Evolutionary conservation across 2,329 filamentous ascomycete genomes (phyloP).

Genomic region (Knufia fluminis): DNA sequence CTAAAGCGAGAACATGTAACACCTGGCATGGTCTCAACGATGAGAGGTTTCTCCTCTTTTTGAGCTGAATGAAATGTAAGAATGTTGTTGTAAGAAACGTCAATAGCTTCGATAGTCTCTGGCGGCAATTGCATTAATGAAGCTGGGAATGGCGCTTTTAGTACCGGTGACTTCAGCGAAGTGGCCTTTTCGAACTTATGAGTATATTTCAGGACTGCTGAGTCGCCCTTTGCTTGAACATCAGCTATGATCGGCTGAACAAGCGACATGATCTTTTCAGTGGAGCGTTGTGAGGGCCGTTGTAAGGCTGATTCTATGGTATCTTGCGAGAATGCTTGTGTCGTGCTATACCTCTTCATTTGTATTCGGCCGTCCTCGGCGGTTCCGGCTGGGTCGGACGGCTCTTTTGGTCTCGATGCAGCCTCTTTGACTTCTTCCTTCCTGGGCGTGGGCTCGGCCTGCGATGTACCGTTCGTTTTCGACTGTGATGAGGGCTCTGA

Average conservation of each 20-base stretch:
- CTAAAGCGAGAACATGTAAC: slow-evolving; percentile 90
- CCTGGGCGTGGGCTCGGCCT: slow-evolving; percentile 4
- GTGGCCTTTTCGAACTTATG: slow-evolving; percentile 98
- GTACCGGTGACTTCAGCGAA: slow-evolving; percentile 75
- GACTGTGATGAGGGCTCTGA: slow-evolving; percentile 38
- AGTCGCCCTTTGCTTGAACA: slow-evolving; percentile 73
- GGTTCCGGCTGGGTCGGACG: slow-evolving; percentile 41
- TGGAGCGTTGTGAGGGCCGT: slow-evolving; percentile 85
- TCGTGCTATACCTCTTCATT: slow-evolving; percentile 69
- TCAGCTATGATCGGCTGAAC: slow-evolving; percentile 86
- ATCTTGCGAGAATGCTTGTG: slow-evolving; percentile 35
- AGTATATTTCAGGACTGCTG: slow-evolving; percentile 81
- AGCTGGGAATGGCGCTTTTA: slow-evolving; percentile 78
- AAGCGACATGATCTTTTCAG: slow-evolving; percentile 86
- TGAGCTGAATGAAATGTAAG: slow-evolving; percentile 88
- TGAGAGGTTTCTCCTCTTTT: slow-evolving; percentile 68
- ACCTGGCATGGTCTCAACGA: slow-evolving; percentile 95
- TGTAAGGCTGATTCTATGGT: slow-evolving; percentile 68
- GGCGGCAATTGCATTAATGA: slow-evolving; percentile 74
- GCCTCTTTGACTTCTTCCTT: slow-evolving; percentile 33
- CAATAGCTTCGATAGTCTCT: slow-evolving; percentile 87
- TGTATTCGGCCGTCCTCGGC: slow-evolving; percentile 53
- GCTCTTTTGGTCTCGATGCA: slow-evolving; percentile 44
- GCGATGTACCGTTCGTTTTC: slow-evolving; percentile 10
- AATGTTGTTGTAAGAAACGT: slow-evolving; percentile 90